Conservation (phyloP, 2,329 filamentous ascomycete species). For the Ramularia endophylla region DNA sequence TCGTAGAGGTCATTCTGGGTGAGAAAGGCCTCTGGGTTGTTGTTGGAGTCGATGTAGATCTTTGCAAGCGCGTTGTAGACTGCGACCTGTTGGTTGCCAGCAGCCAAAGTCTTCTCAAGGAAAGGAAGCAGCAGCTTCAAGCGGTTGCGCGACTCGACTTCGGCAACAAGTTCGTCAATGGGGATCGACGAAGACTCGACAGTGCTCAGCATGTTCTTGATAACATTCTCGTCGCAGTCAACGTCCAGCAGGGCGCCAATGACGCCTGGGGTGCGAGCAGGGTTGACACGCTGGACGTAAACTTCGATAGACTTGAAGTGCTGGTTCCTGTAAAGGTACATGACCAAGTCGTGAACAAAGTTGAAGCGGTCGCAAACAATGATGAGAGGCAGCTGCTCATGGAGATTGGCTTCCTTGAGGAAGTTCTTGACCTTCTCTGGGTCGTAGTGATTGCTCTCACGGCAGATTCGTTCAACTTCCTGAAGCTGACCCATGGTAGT, state of each 20-base stretch:
- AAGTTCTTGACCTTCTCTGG: conserved; percentile 98
- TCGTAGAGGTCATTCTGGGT: conserved; percentile 98
- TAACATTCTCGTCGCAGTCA: conserved; percentile 93
- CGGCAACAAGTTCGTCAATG: conserved; percentile 86
- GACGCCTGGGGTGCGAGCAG: conserved; percentile 81
- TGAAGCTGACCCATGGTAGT: conserved; percentile 89
- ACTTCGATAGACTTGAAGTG: conserved; percentile 99
- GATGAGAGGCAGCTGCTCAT: conserved; percentile 91
- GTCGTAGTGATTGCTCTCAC: conserved; percentile 86
- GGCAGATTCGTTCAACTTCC: conserved; percentile 94
- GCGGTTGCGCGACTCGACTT: conserved; percentile 94
- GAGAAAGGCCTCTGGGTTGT: conserved; percentile 94
- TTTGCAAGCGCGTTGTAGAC: conserved; percentile 97
- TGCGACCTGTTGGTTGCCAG: conserved; percentile 91
- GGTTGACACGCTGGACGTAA: conserved; percentile 96
- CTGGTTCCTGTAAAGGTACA: conserved; percentile 98
- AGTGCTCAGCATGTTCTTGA: conserved; percentile 82
- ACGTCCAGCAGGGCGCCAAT: conserved; percentile 92
- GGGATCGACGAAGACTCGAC: conserved; percentile 81
- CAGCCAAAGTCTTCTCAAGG: conserved; percentile 82
- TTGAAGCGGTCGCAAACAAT: conserved; percentile 99
- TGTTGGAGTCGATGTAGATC: conserved; percentile 99
- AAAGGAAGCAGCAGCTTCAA: conserved; percentile 94
- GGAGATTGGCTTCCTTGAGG: conserved; percentile 88
- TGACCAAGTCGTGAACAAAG: conserved; percentile 92